Conservation (phyloP, 1,284 basidiomycete genomes). For the Bondarzewia mesenterica region DNA sequence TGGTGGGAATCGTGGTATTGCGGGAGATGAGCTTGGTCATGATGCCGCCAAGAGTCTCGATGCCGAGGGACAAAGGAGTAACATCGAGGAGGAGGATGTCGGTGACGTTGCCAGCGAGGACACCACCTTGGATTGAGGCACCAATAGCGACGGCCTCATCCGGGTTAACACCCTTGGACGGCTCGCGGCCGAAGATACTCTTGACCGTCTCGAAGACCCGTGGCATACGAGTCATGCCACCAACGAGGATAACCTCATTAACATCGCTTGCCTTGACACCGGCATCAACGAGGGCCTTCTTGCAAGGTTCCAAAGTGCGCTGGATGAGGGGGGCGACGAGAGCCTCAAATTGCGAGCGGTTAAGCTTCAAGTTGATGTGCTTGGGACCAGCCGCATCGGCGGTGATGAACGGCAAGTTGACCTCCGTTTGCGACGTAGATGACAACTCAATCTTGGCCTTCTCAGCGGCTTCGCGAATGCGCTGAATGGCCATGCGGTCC, state of each 20-base stretch:
- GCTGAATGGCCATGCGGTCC: conserved; percentile 90
- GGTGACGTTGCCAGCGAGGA: conserved; percentile 92
- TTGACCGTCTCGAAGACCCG: conserved; percentile 92
- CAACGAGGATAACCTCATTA: conserved; percentile 93
- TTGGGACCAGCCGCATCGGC: conserved; percentile 91
- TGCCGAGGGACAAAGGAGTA: conserved; percentile 88
- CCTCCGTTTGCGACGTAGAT: conserved; percentile 91
- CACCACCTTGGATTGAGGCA: conserved; percentile 97
- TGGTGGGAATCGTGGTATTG: conserved; percentile 99
- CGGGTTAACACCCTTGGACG: conserved; percentile 97
- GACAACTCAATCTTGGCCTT: conserved; percentile 93
- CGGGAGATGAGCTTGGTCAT: conserved; percentile 95
- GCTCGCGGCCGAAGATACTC: conserved; percentile 88
- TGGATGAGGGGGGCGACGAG: conserved; percentile 98
- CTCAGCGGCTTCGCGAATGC: conserved; percentile 97
- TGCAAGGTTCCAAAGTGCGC: conserved; percentile 99
- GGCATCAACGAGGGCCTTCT: conserved; percentile 97
- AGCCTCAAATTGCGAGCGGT: conserved; percentile 98
- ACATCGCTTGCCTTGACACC: conserved; percentile 96
- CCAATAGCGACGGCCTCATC: conserved; percentile 96
- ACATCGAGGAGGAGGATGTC: conserved; percentile 96
- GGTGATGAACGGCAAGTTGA: conserved; percentile 97
- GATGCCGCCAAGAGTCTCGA: conserved; percentile 97
- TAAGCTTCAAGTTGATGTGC: conserved; percentile 95
- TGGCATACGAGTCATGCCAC: conserved; percentile 98